Base-by-base conservation (phyloP, 179 eudicot genomes). In the Gypsophila paniculata region DNA sequence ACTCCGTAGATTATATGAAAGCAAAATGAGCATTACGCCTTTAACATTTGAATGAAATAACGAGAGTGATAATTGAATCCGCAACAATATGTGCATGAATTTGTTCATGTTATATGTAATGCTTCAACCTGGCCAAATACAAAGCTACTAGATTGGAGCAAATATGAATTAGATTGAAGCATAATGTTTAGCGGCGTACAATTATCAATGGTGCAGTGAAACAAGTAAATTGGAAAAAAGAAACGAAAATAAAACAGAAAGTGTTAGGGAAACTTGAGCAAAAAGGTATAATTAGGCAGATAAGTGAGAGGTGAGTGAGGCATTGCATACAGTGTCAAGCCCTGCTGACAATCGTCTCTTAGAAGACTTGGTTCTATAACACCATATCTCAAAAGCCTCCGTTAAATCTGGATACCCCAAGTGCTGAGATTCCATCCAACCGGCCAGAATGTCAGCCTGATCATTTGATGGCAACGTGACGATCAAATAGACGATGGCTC, bases 371-470 rank as follows among this genome's bases (percentile, higher is more conserved):
- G 97, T 85, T 77, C 98, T 74, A 70, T 89, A 91, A 80, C 97
- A 91, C 98, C 98, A 93, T 21, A 93, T 77, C 78, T 93, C 98
- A 69, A 93, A 93, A 22, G 98, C 98, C 79, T 93, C 98, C 2
- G 90, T 93, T 65, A 93, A 76, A 67, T 93, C 97, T 0, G 98
- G 98, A 71, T 81, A 93, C 61, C 70, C 84, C 23, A 86, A 74
- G 64, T 82, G 89, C 66, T 82, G 85, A 8, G 75, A 76, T 42
- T 82, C 86, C 93, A 93, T 87, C 98, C 98, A 93, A 58, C 85
- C 93, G 0, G 81, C 81, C 15, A 93, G 77, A 61, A 93, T 84
- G 13, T 91, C 89, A 9, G 93, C 97, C 81, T 93, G 98, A 80
- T 93, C 89, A 59, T 84, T 79, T 2, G 98, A 93, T 6, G 98